A percentile compares a stretch with the other conserved stretches of the same genome.
Conservation (phyloP, 805 yeast species). For the Zygosaccharomyces pseudorouxii region DNA sequence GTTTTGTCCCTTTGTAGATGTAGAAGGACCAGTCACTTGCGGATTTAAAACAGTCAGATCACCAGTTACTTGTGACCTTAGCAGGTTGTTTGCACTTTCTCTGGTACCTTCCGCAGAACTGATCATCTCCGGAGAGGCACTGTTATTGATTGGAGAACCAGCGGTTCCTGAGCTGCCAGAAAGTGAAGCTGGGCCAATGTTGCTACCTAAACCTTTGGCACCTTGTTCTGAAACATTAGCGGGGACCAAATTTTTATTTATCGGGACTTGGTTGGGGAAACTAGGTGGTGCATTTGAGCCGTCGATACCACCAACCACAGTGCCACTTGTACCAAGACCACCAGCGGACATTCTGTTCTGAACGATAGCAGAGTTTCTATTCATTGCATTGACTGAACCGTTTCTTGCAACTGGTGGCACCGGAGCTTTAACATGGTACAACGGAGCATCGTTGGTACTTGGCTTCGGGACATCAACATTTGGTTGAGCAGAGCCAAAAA, state of each 20-base stretch:
- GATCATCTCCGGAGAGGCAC: conserved; percentile 6
- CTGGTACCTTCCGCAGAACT: conserved; percentile 8
- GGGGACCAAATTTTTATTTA: background rate
- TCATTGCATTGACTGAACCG: conserved; percentile 29
- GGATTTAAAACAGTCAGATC: conserved; percentile 37
- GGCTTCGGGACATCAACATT: background rate
- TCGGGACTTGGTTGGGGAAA: background rate
- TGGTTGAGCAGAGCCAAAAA: background rate
- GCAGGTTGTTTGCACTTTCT: conserved; percentile 4
- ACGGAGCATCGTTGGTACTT: background rate
- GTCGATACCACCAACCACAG: background rate
- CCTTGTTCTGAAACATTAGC: background rate
- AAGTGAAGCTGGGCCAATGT: conserved; percentile 10
- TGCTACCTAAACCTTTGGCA: conserved; percentile 12
- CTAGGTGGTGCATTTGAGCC: background rate
- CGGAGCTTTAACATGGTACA: conserved; percentile 40
- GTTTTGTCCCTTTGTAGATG: conserved; percentile 25
- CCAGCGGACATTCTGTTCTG: conserved; percentile 14
- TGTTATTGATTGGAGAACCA: conserved; percentile 6
- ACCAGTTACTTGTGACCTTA: conserved; percentile 31
- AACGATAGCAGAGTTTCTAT: conserved; percentile 33
- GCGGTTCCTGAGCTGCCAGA: conserved; percentile 14
- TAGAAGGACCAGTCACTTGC: conserved; percentile 42
- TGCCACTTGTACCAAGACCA: background rate
- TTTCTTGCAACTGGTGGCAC: conserved; percentile 42